Evolutionary conservation across 1,139 yeast species (phyloP).

Genomic region (Taphrina betulina): DNA sequence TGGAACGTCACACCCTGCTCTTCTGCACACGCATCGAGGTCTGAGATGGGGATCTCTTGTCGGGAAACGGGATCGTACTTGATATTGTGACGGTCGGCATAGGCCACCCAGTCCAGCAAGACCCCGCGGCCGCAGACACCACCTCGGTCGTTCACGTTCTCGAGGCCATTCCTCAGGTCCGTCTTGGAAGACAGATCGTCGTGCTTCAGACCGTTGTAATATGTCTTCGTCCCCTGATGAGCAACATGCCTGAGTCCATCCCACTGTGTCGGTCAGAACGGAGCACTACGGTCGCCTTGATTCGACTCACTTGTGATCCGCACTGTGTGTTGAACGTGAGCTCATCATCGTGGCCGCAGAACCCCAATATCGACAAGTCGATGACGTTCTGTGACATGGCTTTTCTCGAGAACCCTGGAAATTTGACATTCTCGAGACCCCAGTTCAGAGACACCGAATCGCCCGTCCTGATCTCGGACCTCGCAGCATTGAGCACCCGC

Average conservation of each 20-base stretch:
- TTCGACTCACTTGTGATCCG: slow-evolving; percentile 40
- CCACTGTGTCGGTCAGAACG: too few relatives aligned
- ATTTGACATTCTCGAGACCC: slow-evolving; percentile 35
- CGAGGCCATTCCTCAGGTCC: slow-evolving; percentile 42
- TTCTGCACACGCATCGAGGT: slow-evolving; percentile 40
- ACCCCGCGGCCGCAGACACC: slow-evolving; percentile 46
- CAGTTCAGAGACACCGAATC: slow-evolving; percentile 36
- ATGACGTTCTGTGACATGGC: slow-evolving; percentile 34
- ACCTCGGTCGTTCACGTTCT: slow-evolving; percentile 42
- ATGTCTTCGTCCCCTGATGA: slow-evolving; percentile 35
- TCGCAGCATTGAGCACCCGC: slow-evolving; percentile 45
- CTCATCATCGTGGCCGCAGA: slow-evolving; percentile 42
- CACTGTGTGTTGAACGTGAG: slow-evolving; percentile 43
- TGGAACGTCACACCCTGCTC: slow-evolving; percentile 40
- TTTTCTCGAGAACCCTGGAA: slow-evolving; percentile 37
- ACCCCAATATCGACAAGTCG: slow-evolving; percentile 29
- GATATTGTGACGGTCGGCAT: slow-evolving; percentile 42
- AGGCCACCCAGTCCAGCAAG: slow-evolving; percentile 43
- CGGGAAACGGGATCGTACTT: slow-evolving; percentile 41
- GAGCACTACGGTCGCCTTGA: too few relatives aligned
- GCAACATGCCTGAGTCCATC: slow-evolving; percentile 44
- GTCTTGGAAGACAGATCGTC: slow-evolving; percentile 40
- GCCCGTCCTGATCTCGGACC: slow-evolving; percentile 37
- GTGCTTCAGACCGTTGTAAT: slow-evolving; percentile 42
- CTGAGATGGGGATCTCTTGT: slow-evolving; percentile 40